A percentile compares a stretch with the other conserved stretches of the same genome.
Conservation (phyloP, 2,329 filamentous ascomycete genomes). For the Trichophaea hybrida region DNA sequence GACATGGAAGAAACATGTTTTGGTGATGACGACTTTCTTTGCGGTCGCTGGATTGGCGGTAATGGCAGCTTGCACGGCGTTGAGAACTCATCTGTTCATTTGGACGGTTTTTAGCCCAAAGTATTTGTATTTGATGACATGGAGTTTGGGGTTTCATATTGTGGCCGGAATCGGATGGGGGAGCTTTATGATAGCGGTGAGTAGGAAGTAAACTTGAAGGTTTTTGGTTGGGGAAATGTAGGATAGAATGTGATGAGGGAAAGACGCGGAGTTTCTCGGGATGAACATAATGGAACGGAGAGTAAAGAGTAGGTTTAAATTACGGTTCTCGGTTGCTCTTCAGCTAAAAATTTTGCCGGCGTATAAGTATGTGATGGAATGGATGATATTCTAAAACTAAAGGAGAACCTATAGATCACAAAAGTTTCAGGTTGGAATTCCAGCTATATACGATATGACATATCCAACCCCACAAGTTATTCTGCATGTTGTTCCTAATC, state of each 20-base stretch:
- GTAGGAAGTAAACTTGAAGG: neutral
- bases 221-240: neutral
- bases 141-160: conserved; percentile 66
- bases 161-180: neutral
- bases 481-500: too few relatives aligned
- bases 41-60: conserved; percentile 53
- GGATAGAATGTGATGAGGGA: neutral
- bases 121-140: conserved; percentile 81
- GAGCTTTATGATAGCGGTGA: neutral
- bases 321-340: too few relatives aligned
- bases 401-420: too few relatives aligned
- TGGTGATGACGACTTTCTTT: conserved; percentile 55
- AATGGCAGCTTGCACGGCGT: conserved; percentile 72
- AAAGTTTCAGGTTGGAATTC: too few relatives aligned
- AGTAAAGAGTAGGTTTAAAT: too few relatives aligned
- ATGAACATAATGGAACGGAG: too few relatives aligned
- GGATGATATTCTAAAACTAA: too few relatives aligned
- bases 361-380: too few relatives aligned
- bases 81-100: conserved; percentile 86
- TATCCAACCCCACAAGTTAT: too few relatives aligned
- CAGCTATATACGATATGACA: too few relatives aligned
- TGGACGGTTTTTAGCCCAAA: conserved; percentile 99
- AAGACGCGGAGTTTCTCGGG: too few relatives aligned
- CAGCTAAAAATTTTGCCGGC: too few relatives aligned
- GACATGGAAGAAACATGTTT: conserved; percentile 40